phyloP scores from a whole-genome alignment of 257 asterid genomes.

The Haberlea rhodopensis region DNA sequence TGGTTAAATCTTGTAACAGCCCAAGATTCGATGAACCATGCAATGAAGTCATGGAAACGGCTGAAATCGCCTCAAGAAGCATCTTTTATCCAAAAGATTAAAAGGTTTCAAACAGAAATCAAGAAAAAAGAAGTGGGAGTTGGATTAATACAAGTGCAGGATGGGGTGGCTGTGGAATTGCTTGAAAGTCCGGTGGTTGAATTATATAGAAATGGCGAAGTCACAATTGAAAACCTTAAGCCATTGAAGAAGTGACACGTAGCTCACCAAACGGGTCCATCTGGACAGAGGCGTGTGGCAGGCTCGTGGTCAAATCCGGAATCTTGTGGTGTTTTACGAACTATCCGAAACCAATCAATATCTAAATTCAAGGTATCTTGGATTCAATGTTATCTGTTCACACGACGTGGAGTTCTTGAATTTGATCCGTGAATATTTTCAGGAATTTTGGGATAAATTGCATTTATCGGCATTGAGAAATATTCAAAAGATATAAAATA shows the following conservation, averaged over 20 bases:
- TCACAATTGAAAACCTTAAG: background rate
- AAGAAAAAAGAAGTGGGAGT: slow-evolving; percentile 3
- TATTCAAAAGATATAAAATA: too few relatives aligned
- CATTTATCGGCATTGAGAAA: too few relatives aligned
- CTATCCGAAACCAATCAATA: slow-evolving; percentile 23
- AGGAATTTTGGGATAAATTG: too few relatives aligned
- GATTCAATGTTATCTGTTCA: slow-evolving; percentile 9
- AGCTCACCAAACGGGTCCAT: slow-evolving; percentile 14
- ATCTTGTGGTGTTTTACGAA: slow-evolving; percentile 25
- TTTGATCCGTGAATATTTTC: background rate
- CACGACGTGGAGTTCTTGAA: slow-evolving; percentile 19
- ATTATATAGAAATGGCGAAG: slow-evolving; percentile 15
- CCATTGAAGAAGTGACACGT: slow-evolving; percentile 28
- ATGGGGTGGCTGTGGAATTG: slow-evolving; percentile 4
- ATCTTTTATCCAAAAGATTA: slow-evolving; percentile 18
- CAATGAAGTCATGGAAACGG: slow-evolving; percentile 31
- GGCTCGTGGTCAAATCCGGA: slow-evolving; percentile 51
- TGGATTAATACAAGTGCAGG: background rate
- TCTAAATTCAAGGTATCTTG: slow-evolving; percentile 22
- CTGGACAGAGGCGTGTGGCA: slow-evolving; percentile 54
- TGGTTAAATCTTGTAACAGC: slow-evolving; percentile 26
- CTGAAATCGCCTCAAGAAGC: slow-evolving; percentile 53
- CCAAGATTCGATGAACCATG: slow-evolving; percentile 24
- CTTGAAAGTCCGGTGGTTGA: slow-evolving; percentile 1
- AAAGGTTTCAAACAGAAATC: background rate